These are phyloP conservation scores for Backusella mclennaniae DNA, from an alignment of 192 early-diverging fungal species.

Conservation along the genomic window DNA sequence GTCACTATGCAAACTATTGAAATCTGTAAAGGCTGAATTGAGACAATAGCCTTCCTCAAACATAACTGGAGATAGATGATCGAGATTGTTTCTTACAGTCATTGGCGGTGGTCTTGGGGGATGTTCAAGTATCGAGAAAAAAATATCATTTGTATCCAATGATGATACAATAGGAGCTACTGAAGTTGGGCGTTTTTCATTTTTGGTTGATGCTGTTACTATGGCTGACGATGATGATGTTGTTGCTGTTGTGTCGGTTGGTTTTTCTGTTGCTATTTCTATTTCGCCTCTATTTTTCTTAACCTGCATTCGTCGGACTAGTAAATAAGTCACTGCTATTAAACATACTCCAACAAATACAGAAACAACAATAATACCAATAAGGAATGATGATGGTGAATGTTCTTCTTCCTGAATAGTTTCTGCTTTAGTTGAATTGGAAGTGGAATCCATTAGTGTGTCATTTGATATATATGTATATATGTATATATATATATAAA, in stretches of 20 bases:
- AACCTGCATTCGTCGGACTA: conserved; percentile 7
- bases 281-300: not conserved
- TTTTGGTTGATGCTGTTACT: not conserved
- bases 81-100: not conserved
- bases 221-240: not conserved
- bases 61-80: not conserved
- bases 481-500: too few relatives aligned
- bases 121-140: conserved; percentile 16
- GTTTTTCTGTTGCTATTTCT: not conserved
- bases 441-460: not conserved
- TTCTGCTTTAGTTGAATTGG: not conserved
- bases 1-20: not conserved
- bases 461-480: not conserved
- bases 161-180: not conserved
- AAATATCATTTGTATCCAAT: conserved; percentile 7
- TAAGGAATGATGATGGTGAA: not conserved
- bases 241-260: not conserved
- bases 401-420: not conserved
- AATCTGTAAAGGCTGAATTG: not conserved
- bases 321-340: conserved; percentile 1
- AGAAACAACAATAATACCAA: conserved; percentile 13
- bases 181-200: not conserved
- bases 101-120: conserved; percentile 13
- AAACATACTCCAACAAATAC: conserved; percentile 8
- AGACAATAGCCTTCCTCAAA: conserved; percentile 15